Percentiles rank a stretch among this genome's conserved stretches.
phyloP scores from a whole-genome alignment of 257 asterid genomes.

The Petunia secreta region DNA sequence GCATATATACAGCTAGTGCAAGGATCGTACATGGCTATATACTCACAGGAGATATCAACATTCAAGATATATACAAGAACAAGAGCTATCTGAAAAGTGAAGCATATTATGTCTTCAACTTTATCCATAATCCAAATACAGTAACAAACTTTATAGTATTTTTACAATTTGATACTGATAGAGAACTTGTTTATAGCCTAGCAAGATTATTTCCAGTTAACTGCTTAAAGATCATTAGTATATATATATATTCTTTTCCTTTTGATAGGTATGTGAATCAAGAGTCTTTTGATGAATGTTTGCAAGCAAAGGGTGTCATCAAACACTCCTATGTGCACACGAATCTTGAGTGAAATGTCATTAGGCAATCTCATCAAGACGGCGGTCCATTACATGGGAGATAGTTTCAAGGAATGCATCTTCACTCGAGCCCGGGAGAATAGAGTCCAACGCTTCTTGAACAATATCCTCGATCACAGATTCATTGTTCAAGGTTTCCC shows the following conservation, averaged over 20 bases:
- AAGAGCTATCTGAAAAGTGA: no score
- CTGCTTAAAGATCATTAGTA: not conserved
- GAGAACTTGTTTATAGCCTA: not conserved
- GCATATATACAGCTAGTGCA: not conserved
- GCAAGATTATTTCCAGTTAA: constrained; percentile 14
- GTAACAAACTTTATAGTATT: not conserved
- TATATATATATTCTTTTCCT: not conserved
- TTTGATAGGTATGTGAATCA: not conserved
- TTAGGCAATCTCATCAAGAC: constrained; percentile 25
- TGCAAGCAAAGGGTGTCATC: not conserved
- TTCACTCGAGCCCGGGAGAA: constrained; percentile 30
- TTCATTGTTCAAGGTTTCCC: constrained; percentile 32
- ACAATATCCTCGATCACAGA: constrained; percentile 34
- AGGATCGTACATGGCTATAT: no score
- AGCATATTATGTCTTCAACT: not conserved
- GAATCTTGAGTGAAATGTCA: not conserved
- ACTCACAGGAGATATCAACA: no score
- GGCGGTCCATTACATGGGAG: constrained; percentile 28
- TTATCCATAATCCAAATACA: constrained; percentile 5
- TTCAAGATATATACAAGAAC: no score
- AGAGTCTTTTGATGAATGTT: constrained; percentile 8
- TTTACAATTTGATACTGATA: constrained; percentile 7
- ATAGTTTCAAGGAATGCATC: constrained; percentile 28
- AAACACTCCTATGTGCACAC: constrained; percentile 20
- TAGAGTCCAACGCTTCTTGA: constrained; percentile 28